Evolutionary conservation across 1,284 basidiomycete genomes (phyloP).

Genomic region (Cutaneotrichosporon dermatis): DNA sequence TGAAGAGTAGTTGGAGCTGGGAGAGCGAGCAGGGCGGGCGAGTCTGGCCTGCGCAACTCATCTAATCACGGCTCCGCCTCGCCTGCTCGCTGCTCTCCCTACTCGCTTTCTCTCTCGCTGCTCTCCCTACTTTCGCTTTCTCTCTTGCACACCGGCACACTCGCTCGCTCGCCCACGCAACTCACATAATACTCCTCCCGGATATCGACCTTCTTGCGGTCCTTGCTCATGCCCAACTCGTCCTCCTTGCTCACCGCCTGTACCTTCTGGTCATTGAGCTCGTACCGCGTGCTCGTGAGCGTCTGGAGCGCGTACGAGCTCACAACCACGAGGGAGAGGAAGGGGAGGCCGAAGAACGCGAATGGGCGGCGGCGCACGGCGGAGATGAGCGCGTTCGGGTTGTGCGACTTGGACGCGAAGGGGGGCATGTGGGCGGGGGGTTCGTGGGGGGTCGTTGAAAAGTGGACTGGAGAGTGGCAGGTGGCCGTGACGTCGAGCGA

Average conservation of each 20-base stretch:
- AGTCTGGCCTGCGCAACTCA: background rate
- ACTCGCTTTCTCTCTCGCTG: background rate
- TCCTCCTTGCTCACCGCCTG: conserved; percentile 76
- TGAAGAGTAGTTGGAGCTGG: no score
- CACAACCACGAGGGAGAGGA: conserved; percentile 76
- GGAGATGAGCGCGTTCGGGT: conserved; percentile 45
- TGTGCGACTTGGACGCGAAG: conserved; percentile 56
- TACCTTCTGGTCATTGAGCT: conserved; percentile 75
- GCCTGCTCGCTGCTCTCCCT: background rate
- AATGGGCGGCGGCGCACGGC: conserved; percentile 50
- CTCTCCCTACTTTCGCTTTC: no score
- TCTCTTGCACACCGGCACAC: no score
- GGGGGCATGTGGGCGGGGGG: conserved; percentile 31
- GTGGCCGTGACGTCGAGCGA: background rate
- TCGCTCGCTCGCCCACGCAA: conserved; percentile 23
- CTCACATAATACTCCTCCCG: conserved; percentile 93
- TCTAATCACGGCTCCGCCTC: background rate
- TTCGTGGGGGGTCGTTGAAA: no score
- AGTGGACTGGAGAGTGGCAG: background rate
- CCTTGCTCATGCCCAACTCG: conserved; percentile 71
- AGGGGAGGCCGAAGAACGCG: conserved; percentile 74
- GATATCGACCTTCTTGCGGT: conserved; percentile 83
- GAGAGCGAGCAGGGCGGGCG: no score
- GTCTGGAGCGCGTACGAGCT: conserved; percentile 78
- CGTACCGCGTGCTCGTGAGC: conserved; percentile 88